These are phyloP conservation scores for Pistacia vera DNA, from an alignment of 345 rosid species.

Conservation along the genomic window DNA sequence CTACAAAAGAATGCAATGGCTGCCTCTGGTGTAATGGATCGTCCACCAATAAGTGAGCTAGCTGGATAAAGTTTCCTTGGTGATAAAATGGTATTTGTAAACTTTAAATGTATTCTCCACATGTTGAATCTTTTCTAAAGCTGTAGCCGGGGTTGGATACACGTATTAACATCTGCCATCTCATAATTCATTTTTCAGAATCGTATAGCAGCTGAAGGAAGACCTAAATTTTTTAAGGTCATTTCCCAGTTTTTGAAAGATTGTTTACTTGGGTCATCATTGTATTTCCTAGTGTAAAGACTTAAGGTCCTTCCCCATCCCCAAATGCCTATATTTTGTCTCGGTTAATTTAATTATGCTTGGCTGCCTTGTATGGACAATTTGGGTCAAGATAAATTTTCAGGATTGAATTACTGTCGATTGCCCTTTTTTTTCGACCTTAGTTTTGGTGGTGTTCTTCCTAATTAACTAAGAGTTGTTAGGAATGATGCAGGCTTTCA, in stretches of 20 bases:
- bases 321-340: slow-evolving; percentile 1
- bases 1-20: slow-evolving; percentile 65
- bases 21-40: slow-evolving; percentile 83
- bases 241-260: neutral
- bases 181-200: neutral
- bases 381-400: neutral
- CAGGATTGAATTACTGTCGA: neutral
- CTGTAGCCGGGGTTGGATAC: neutral
- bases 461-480: neutral
- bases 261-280: neutral
- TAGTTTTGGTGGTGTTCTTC: neutral
- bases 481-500: neutral
- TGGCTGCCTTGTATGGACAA: neutral
- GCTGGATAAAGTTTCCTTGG: slow-evolving; percentile 47
- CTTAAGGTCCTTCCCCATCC: neutral
- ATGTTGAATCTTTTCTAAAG: neutral
- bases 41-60: slow-evolving; percentile 93
- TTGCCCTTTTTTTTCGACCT: neutral
- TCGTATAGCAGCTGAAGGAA: neutral
- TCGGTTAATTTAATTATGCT: neutral
- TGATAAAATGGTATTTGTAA: neutral
- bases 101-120: neutral
- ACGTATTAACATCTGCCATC: neutral
- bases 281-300: neutral
- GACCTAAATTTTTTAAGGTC: neutral